Evolutionary conservation across 2,329 filamentous ascomycete species (phyloP).

Genomic region (Scleromitrula shiraiana): DNA sequence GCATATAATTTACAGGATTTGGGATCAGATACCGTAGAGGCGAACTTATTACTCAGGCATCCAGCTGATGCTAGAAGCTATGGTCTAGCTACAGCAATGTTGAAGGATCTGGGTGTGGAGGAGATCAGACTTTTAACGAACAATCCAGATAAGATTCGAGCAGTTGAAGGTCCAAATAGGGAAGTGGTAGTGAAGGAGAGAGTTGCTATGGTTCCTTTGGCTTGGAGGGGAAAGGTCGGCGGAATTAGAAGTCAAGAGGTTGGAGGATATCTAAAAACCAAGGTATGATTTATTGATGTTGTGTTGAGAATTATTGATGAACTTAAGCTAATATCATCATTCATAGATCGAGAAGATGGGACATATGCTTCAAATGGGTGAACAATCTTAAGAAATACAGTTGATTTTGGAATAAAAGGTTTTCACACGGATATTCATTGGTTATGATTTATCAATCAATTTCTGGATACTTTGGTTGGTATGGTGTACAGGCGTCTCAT

Average conservation of each 20-base stretch:
- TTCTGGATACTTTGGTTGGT: no score
- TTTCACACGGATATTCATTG: no score
- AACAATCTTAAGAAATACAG: conserved; percentile 14
- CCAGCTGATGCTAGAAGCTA: conserved; percentile 93
- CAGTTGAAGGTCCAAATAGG: conserved; percentile 82
- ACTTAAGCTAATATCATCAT: conserved; percentile 7
- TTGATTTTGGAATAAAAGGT: not conserved
- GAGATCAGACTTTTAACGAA: conserved; percentile 85
- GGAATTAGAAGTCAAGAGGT: conserved; percentile 85
- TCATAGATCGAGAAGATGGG: conserved; percentile 78
- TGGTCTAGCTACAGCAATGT: conserved; percentile 90
- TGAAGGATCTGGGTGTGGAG: conserved; percentile 72
- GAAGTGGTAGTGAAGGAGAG: conserved; percentile 84
- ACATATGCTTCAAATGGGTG: conserved; percentile 58
- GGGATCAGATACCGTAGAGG: conserved; percentile 95
- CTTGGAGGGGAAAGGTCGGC: conserved; percentile 71
- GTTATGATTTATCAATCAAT: not conserved
- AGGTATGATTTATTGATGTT: conserved; percentile 49
- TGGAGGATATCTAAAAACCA: conserved; percentile 88
- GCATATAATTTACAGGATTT: conserved; percentile 97
- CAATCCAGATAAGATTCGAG: conserved; percentile 93
- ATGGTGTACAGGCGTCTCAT: no score
- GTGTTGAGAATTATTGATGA: no score
- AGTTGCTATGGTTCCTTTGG: conserved; percentile 90
- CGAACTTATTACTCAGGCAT: conserved; percentile 82